These are phyloP conservation scores for Acorus gramineus DNA, from an alignment of 106 monocot species.

Conservation along the genomic window DNA sequence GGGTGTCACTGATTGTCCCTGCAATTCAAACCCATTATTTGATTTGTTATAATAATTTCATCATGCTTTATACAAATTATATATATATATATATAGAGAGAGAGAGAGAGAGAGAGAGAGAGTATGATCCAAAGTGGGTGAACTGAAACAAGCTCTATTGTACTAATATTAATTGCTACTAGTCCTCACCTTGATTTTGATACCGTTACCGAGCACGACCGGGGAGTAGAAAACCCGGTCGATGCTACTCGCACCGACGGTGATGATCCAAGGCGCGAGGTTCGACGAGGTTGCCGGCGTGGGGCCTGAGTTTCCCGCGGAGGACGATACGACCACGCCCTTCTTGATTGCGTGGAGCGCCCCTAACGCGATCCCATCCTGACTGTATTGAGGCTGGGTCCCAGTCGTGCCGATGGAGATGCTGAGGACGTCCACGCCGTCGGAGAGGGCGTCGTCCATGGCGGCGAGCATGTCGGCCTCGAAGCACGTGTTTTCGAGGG, in stretches of 20 bases:
- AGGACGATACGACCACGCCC: slow-evolving; percentile 49
- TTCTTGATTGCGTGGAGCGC: slow-evolving; percentile 49
- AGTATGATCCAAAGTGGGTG: no score
- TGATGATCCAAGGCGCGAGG: slow-evolving; percentile 83
- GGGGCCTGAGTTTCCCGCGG: slow-evolving; percentile 76
- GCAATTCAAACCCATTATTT: not conserved
- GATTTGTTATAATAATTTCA: no score
- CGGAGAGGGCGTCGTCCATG: slow-evolving; percentile 70
- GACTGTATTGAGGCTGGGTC: slow-evolving; percentile 5
- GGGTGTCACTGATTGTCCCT: slow-evolving; percentile 79
- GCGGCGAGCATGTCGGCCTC: slow-evolving; percentile 82
- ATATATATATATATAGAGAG: no score
- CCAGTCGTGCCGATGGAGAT: slow-evolving; percentile 59
- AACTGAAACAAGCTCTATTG: no score
- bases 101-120: no score
- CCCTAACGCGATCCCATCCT: slow-evolving; percentile 70
- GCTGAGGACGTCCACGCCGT: slow-evolving; percentile 74
- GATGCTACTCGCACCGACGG: slow-evolving; percentile 82
- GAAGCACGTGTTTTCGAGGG: slow-evolving; percentile 74
- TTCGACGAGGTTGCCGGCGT: slow-evolving; percentile 43
- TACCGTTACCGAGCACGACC: slow-evolving; percentile 44
- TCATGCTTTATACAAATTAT: no score
- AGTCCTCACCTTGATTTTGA: slow-evolving; percentile 28
- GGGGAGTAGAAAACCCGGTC: slow-evolving; percentile 48
- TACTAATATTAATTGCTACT: no score